phyloP scores from a whole-genome alignment of 2,329 filamentous ascomycete genomes.

The Scedosporium minutisporum region DNA sequence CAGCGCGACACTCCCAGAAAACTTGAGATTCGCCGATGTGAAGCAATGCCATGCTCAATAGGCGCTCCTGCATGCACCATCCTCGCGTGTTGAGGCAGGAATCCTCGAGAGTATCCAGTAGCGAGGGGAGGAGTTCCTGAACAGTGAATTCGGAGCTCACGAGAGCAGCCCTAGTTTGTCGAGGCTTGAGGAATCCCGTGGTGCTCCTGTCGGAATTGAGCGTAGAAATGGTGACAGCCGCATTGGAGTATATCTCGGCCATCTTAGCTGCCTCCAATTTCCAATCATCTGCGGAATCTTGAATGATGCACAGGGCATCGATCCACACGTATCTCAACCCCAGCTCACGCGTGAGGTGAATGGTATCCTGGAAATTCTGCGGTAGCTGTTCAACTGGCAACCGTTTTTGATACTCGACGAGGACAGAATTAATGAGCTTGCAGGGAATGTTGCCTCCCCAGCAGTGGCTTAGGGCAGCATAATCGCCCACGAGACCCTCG shows the following conservation, averaged over 20 bases:
- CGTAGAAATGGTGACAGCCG: background rate
- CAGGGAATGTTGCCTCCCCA: slow-evolving; percentile 5
- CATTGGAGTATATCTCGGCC: background rate
- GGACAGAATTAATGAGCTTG: background rate
- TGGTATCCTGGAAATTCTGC: slow-evolving; percentile 15
- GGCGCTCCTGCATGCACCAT: slow-evolving; percentile 11
- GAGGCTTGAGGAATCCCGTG: background rate
- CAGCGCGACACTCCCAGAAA: slow-evolving; percentile 12
- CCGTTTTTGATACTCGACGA: slow-evolving; percentile 2
- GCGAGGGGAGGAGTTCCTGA: background rate
- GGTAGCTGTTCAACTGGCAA: background rate
- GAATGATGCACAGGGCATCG: slow-evolving; percentile 19
- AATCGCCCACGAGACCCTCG: background rate
- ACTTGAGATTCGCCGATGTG: slow-evolving; percentile 7
- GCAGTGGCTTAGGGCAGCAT: slow-evolving; percentile 7
- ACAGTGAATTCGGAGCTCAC: background rate
- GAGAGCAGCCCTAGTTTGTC: background rate
- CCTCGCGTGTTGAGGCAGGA: slow-evolving; percentile 7
- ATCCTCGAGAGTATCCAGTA: background rate
- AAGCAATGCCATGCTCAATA: slow-evolving; percentile 1
- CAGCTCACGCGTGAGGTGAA: slow-evolving; percentile 13
- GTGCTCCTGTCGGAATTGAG: background rate
- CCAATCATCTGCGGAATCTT: slow-evolving; percentile 10
- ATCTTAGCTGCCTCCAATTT: background rate
- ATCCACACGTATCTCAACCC: slow-evolving; percentile 17